phyloP scores from a whole-genome alignment of 306 rosid species.

The Vachellia pachyceras region DNA sequence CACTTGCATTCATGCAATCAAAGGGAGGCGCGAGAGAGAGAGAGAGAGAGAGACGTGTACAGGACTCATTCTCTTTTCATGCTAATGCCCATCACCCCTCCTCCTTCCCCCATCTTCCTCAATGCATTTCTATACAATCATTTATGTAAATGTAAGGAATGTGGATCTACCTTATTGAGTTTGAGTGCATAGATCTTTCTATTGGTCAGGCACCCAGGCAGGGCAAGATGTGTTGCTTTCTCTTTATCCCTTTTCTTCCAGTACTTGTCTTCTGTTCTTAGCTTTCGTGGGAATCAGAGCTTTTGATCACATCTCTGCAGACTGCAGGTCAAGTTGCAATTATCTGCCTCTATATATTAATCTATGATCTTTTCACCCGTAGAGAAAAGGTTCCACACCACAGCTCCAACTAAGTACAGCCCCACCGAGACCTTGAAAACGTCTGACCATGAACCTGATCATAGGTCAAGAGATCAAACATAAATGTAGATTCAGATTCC shows the following conservation, averaged over 20 bases:
- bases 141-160: background rate
- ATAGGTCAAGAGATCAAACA: conserved; percentile 12
- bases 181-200: background rate
- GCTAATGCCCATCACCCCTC: background rate
- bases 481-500: conserved; percentile 11
- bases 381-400: conserved; percentile 91
- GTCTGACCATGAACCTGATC: conserved; percentile 95
- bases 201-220: conserved; percentile 29
- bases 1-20: background rate
- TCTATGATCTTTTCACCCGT: conserved; percentile 94
- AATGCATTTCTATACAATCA: background rate
- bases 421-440: conserved; percentile 98
- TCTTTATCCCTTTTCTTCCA: conserved; percentile 30
- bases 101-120: background rate
- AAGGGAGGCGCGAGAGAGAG: background rate
- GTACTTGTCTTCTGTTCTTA: background rate
- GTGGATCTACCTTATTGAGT: background rate
- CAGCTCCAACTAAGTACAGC: conserved; percentile 89
- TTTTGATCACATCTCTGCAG: conserved; percentile 13
- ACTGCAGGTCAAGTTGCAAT: conserved; percentile 1
- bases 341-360: conserved; percentile 34
- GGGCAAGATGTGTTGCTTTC: conserved; percentile 35
- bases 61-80: background rate
- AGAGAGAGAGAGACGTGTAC: too few relatives aligned
- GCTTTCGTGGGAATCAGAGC: conserved; percentile 32